Percentiles rank a stretch among this genome's conserved stretches.
These are phyloP conservation scores for Aspergillus sp. DNA, from an alignment of 2,329 filamentous ascomycete species.

Conservation along the genomic window DNA sequence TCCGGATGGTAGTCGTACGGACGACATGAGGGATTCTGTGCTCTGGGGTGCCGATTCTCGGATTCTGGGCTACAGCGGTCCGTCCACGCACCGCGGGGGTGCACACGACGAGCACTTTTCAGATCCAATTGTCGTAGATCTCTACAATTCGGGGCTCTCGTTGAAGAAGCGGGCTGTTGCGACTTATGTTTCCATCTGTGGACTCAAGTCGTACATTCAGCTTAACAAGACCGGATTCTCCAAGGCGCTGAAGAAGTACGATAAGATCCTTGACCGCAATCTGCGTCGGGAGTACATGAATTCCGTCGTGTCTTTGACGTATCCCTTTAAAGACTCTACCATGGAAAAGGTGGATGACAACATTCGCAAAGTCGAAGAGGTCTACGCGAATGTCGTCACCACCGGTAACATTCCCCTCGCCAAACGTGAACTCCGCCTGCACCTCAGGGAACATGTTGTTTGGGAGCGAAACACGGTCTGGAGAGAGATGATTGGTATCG, in stretches of 20 bases:
- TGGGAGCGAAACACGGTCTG: constrained; percentile 99
- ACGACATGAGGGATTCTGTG: constrained; percentile 40
- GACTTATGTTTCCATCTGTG: constrained; percentile 88
- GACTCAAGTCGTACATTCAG: constrained; percentile 93
- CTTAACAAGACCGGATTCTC: constrained; percentile 95
- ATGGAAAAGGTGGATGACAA: constrained; percentile 69
- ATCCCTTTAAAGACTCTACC: constrained; percentile 76
- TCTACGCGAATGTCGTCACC: constrained; percentile 81
- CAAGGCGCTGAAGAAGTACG: constrained; percentile 97
- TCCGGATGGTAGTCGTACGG: constrained; percentile 30
- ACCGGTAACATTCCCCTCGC: constrained; percentile 75
- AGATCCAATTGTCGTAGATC: constrained; percentile 68
- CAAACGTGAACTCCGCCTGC: constrained; percentile 81
- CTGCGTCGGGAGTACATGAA: constrained; percentile 77
- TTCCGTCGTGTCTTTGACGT: constrained; percentile 71
- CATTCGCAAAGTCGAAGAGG: constrained; percentile 72
- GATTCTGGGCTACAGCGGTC: constrained; percentile 18
- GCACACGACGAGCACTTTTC: constrained; percentile 72
- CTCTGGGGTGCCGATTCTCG: constrained; percentile 28
- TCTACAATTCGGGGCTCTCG: constrained; percentile 74
- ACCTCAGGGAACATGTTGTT: constrained; percentile 93
- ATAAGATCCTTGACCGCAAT: constrained; percentile 87
- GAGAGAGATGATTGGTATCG: constrained; percentile 98
- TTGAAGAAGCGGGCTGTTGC: constrained; percentile 88
- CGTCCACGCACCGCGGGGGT: constrained; percentile 23